phyloP scores from a whole-genome alignment of 148 eudicot species.

The Persicaria tinctoria region DNA sequence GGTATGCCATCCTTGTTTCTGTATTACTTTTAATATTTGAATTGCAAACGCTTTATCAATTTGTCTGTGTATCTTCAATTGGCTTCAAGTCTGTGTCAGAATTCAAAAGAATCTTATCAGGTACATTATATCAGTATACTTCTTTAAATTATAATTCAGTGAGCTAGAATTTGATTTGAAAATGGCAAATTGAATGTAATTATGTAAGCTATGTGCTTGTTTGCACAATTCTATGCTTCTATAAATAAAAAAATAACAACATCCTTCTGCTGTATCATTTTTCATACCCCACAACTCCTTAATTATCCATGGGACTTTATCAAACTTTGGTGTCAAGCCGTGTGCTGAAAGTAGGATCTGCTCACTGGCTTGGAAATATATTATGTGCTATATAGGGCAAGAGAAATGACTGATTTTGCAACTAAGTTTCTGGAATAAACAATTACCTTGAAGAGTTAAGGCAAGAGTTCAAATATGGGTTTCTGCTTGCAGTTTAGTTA shows the following conservation, averaged over 20 bases:
- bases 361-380: not conserved
- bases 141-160: not conserved
- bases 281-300: not conserved
- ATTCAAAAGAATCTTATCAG: too few species aligned
- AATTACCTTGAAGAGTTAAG: not conserved
- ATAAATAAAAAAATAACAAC: not conserved
- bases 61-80: not conserved
- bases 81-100: not conserved
- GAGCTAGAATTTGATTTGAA: not conserved
- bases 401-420: not conserved
- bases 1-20: conserved; percentile 29
- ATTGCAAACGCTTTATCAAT: not conserved
- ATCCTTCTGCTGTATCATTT: not conserved
- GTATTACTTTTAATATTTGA: not conserved
- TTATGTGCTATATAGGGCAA: not conserved
- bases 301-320: not conserved
- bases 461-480: not conserved
- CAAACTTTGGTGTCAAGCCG: not conserved
- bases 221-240: not conserved
- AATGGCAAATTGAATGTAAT: not conserved
- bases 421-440: not conserved
- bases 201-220: not conserved
- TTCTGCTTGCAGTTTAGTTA: not conserved
- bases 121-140: not conserved
- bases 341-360: not conserved